Base-by-base conservation (phyloP, 805 yeast genomes). In the Candida loeiensis region DNA sequence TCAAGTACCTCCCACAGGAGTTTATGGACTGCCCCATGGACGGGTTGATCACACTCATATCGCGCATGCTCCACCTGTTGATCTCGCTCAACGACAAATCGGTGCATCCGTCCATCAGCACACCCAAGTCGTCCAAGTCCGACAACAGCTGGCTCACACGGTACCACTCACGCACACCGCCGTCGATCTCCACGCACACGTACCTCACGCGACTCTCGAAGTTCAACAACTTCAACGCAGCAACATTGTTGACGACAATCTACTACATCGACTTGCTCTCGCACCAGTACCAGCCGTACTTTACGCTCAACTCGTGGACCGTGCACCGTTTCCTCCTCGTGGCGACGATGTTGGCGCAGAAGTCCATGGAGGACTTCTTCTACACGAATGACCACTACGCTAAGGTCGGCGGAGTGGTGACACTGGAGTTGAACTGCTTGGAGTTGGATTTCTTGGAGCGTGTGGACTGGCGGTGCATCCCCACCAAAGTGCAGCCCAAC, bases 371-470 rank as follows among this genome's bases (percentile, higher is more conserved):
- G 61, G 99, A 91, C 63, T 83, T 90, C 18, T 91, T 93, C 61
- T 90, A 93, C 63, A 88, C 96, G 12, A 91, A 90, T 61, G 76
- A 82, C 33, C 96, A 93, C 60, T 91, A 93, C 55, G 95, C 98
- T 9, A 85, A 85, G 57, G 97, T 93, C 14, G 99, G 99, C 3
- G 98, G 99, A 45, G 84, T 89, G 4, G 87, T 87, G 31, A 66
- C 83, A 35, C 74, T 80, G 44, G 97, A 89, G 56, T 68, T 90
- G 49, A 93, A 93, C 59, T 73, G 91, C 40, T 69, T 91, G 34
- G 99, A 91, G 57, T 80, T 85, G 39, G 98, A 93, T 60, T 89
- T 93, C 53, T 71, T 91, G 33, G 75, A 76, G 36, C 71, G 89
- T 45, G 91, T 91, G 7, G 78, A 80, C 44, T 91, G 93, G 77